Evolutionary conservation across 495 filamentous ascomycete species (phyloP).

Genomic region (Penicillium turbatum): DNA sequence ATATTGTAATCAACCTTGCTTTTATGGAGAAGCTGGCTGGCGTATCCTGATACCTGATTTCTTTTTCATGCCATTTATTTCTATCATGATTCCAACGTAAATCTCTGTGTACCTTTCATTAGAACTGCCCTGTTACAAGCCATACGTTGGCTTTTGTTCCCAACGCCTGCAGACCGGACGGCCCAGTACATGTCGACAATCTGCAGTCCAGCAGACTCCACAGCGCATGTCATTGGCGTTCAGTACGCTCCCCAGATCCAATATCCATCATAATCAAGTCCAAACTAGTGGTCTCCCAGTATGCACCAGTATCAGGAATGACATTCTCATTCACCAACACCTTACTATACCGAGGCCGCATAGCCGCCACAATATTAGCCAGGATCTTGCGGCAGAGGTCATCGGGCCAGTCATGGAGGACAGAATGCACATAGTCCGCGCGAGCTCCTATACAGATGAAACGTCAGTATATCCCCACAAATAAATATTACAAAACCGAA

Average conservation of each 20-base stretch:
- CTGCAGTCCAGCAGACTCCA: slow-evolving; percentile 33
- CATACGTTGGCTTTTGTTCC: too few species aligned
- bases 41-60: slow-evolving; percentile 22
- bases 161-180: too few species aligned
- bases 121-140: too few species aligned
- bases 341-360: slow-evolving; percentile 41
- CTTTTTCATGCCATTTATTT: not conserved
- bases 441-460: slow-evolving; percentile 24
- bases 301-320: slow-evolving; percentile 32
- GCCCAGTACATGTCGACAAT: too few species aligned
- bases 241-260: slow-evolving; percentile 34
- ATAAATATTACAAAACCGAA: not conserved
- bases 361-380: slow-evolving; percentile 27
- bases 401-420: slow-evolving; percentile 48
- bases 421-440: slow-evolving; percentile 41
- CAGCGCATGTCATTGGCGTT: slow-evolving; percentile 30
- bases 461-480: not conserved
- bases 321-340: slow-evolving; percentile 47
- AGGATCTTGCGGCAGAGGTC: slow-evolving; percentile 34
- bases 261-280: slow-evolving; percentile 40
- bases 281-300: slow-evolving; percentile 35
- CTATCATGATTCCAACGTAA: not conserved
- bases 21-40: slow-evolving; percentile 18
- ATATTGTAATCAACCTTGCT: slow-evolving; percentile 14
- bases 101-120: not conserved